These are phyloP conservation scores for Phytopythium boreale DNA, from an alignment of 352 stramenopile genomes.

Conservation along the genomic window DNA sequence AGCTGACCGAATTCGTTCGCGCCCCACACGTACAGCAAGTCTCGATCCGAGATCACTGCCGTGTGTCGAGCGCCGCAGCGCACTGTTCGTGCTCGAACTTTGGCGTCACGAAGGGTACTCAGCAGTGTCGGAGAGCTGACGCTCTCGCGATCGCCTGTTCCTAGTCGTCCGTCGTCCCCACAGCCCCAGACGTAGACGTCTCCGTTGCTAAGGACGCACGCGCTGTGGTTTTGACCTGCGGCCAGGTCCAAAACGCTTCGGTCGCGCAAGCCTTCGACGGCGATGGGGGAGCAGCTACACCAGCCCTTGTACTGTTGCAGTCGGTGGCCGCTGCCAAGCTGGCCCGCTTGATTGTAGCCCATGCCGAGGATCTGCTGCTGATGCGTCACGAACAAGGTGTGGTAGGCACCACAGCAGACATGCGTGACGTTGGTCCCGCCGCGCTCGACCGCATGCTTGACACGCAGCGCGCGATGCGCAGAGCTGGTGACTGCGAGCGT, in stretches of 20 bases:
- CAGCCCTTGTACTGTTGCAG: slow-evolving; percentile 59
- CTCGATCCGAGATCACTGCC: slow-evolving; percentile 55
- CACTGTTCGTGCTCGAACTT: slow-evolving; percentile 40
- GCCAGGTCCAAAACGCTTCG: slow-evolving; percentile 67
- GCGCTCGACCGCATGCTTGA: slow-evolving; percentile 58
- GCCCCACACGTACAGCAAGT: slow-evolving; percentile 76
- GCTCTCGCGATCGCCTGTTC: slow-evolving; percentile 36
- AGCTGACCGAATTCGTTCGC: slow-evolving; percentile 82
- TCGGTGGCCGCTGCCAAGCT: slow-evolving; percentile 63
- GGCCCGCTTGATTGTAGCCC: slow-evolving; percentile 78
- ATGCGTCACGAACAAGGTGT: slow-evolving; percentile 77
- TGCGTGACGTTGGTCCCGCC: slow-evolving; percentile 59
- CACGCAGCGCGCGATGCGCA: slow-evolving; percentile 42
- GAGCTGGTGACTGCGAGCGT: slow-evolving; percentile 26
- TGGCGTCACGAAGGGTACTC: slow-evolving; percentile 30
- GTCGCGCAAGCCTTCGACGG: slow-evolving; percentile 44
- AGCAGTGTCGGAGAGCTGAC: slow-evolving; percentile 33
- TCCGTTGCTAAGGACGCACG: slow-evolving; percentile 65
- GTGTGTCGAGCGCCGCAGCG: slow-evolving; percentile 69
- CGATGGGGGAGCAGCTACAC: slow-evolving; percentile 61
- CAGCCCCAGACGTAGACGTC: slow-evolving; percentile 78
- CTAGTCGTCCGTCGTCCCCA: slow-evolving; percentile 62
- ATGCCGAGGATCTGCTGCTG: slow-evolving; percentile 74
- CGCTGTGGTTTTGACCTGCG: slow-evolving; percentile 72
- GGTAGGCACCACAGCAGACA: slow-evolving; percentile 58